These are phyloP conservation scores for Aleurites moluccanus DNA, from an alignment of 441 rosid species.

Conservation along the genomic window DNA sequence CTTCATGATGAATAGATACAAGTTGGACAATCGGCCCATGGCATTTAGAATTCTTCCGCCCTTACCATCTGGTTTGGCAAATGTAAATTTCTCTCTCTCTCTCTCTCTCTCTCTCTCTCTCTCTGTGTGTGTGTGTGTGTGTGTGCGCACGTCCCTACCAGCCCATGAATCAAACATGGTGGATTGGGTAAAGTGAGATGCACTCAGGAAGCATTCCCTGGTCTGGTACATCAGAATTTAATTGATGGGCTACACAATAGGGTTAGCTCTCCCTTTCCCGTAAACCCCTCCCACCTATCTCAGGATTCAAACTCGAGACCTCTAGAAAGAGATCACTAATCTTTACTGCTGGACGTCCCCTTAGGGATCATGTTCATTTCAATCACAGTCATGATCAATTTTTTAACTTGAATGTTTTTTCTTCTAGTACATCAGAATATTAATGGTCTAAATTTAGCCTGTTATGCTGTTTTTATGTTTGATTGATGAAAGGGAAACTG, in stretches of 20 bases:
- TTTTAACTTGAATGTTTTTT: too few species aligned
- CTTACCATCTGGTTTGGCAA: constrained; percentile 73
- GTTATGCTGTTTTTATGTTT: neutral
- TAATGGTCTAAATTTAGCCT: neutral
- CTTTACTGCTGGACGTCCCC: too few species aligned
- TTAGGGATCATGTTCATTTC: neutral
- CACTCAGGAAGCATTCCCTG: neutral
- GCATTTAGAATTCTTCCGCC: constrained; percentile 74
- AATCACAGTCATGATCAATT: constrained; percentile 2
- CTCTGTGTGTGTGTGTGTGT: neutral
- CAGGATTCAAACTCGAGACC: too few species aligned
- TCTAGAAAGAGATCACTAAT: too few species aligned
- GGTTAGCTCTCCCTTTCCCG: too few species aligned
- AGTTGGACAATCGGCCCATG: constrained; percentile 83
- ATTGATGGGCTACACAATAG: too few species aligned
- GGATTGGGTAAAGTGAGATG: neutral
- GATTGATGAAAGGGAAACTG: constrained; percentile 14
- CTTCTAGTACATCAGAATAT: too few species aligned
- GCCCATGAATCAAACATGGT: neutral
- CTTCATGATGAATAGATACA: constrained; percentile 60
- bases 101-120: constrained; percentile 34
- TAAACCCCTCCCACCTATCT: too few species aligned
- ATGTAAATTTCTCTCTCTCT: too few species aligned
- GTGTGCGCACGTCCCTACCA: neutral
- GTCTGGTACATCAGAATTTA: too few species aligned